phyloP scores from a whole-genome alignment of 2,329 filamentous ascomycete genomes.

The Ceratocystis cacaofunesta region DNA sequence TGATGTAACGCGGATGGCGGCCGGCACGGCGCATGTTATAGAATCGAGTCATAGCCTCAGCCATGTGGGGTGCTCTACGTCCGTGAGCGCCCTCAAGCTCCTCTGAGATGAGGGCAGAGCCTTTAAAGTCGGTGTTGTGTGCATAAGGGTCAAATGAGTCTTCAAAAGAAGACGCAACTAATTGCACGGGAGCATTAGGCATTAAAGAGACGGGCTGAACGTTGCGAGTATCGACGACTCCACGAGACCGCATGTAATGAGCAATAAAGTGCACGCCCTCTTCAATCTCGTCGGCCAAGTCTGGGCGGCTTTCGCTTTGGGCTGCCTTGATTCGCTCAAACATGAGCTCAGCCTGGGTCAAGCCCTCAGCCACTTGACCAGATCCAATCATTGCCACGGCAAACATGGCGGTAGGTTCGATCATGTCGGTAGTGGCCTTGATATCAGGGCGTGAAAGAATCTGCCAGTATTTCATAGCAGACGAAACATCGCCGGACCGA shows the following conservation, averaged over 20 bases:
- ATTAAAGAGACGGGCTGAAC: slow-evolving; percentile 25
- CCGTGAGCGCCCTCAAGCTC: slow-evolving; percentile 69
- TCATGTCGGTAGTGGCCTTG: slow-evolving; percentile 47
- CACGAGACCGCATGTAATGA: slow-evolving; percentile 42
- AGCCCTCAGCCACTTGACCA: slow-evolving; percentile 66
- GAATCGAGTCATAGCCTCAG: slow-evolving; percentile 69
- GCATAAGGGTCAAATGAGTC: slow-evolving; percentile 87
- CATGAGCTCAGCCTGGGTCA: slow-evolving; percentile 69
- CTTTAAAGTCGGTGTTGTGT: slow-evolving; percentile 81
- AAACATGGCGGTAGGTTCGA: slow-evolving; percentile 85
- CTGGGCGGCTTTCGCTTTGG: slow-evolving; percentile 29
- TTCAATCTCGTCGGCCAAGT: slow-evolving; percentile 66
- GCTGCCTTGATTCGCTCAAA: slow-evolving; percentile 65
- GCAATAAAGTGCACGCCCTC: slow-evolving; percentile 62
- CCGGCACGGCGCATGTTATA: slow-evolving; percentile 87
- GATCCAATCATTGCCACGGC: slow-evolving; percentile 74
- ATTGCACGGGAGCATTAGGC: slow-evolving; percentile 21
- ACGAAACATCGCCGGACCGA: slow-evolving; percentile 62
- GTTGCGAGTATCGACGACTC: slow-evolving; percentile 40
- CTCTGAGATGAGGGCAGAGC: slow-evolving; percentile 79
- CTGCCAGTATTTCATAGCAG: slow-evolving; percentile 68
- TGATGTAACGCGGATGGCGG: slow-evolving; percentile 86
- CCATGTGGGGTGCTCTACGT: slow-evolving; percentile 56
- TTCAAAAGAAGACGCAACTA: slow-evolving; percentile 41
- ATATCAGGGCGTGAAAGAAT: slow-evolving; percentile 50